These are phyloP conservation scores for Plasmodium inui DNA, from an alignment of 169 alveolate species.

Conservation along the genomic window DNA sequence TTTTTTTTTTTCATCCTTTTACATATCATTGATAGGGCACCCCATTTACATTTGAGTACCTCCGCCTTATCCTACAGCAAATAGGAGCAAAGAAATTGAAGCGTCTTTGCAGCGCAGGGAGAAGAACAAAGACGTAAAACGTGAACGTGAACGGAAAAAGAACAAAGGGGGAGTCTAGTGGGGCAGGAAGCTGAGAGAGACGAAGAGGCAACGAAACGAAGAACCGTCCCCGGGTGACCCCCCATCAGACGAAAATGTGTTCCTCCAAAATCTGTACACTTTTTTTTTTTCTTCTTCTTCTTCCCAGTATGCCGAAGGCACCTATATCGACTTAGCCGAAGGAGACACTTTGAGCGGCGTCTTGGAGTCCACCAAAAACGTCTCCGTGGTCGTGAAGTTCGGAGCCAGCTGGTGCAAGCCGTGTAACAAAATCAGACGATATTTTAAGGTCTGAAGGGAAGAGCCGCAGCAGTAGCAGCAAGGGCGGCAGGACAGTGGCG, in stretches of 20 bases:
- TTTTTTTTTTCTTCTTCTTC: not conserved
- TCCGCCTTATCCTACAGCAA: not conserved
- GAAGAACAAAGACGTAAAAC: slow-evolving; percentile 33
- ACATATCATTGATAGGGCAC: not conserved
- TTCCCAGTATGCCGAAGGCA: slow-evolving; percentile 6
- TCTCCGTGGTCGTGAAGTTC: slow-evolving; percentile 41
- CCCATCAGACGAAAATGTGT: not conserved
- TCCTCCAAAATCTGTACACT: not conserved
- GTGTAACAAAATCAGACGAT: slow-evolving; percentile 23
- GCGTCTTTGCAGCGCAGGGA: slow-evolving; percentile 19
- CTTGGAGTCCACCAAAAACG: slow-evolving; percentile 16
- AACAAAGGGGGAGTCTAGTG: not conserved
- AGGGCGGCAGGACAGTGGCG: not conserved
- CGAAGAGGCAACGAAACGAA: not conserved
- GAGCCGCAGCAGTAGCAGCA: not conserved
- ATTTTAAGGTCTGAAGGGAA: slow-evolving; percentile 33
- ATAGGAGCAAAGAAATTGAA: slow-evolving; percentile 11
- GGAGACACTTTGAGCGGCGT: slow-evolving; percentile 8
- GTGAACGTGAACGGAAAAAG: not conserved
- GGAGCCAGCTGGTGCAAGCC: slow-evolving; percentile 74
- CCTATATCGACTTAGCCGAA: slow-evolving; percentile 16
- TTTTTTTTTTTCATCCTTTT: not conserved
- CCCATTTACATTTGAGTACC: not conserved
- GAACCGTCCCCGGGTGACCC: not conserved
- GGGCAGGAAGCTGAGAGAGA: not conserved